Evolutionary conservation across 2,329 filamentous ascomycete species (phyloP).

Genomic region (Stachybotrys elegans): DNA sequence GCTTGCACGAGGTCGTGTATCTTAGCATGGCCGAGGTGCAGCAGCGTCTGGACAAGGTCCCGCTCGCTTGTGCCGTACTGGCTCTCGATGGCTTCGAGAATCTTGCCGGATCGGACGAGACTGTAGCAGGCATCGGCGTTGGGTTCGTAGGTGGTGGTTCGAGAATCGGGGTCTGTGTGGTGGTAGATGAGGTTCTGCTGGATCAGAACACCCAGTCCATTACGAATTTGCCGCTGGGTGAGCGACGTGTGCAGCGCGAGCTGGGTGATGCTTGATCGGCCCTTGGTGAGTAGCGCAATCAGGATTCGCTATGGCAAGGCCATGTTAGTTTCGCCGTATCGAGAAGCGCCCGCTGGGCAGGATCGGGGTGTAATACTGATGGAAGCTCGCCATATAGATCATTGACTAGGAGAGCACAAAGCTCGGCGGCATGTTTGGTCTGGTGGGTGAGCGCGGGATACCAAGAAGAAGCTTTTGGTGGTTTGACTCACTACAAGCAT

Average conservation of each 20-base stretch:
- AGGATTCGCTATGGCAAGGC: constrained; percentile 68
- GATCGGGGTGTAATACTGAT: constrained; percentile 57
- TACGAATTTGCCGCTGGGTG: constrained; percentile 67
- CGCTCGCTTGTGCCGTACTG: constrained; percentile 71
- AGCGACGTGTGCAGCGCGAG: constrained; percentile 70
- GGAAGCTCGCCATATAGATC: constrained; percentile 89
- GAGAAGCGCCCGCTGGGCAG: constrained; percentile 6
- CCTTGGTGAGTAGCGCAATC: constrained; percentile 69
- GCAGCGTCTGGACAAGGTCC: constrained; percentile 67
- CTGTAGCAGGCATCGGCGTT: constrained; percentile 77
- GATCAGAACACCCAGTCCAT: constrained; percentile 77
- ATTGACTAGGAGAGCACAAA: constrained; percentile 83
- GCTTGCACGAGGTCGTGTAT: constrained; percentile 65
- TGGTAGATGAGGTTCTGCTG: constrained; percentile 85
- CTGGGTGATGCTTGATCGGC: constrained; percentile 66
- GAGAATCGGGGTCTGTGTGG: constrained; percentile 57
- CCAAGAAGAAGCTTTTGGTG: no score
- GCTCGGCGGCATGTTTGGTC: constrained; percentile 75
- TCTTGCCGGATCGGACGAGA: constrained; percentile 74
- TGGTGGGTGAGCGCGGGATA: constrained; percentile 24
- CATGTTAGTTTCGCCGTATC: constrained; percentile 21
- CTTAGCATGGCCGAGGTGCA: constrained; percentile 72
- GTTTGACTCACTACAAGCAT: constrained; percentile 45
- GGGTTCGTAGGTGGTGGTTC: constrained; percentile 73
- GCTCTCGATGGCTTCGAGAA: constrained; percentile 68